These are phyloP conservation scores for Talaromyces ruber DNA, from an alignment of 495 filamentous ascomycete genomes.

Conservation along the genomic window DNA sequence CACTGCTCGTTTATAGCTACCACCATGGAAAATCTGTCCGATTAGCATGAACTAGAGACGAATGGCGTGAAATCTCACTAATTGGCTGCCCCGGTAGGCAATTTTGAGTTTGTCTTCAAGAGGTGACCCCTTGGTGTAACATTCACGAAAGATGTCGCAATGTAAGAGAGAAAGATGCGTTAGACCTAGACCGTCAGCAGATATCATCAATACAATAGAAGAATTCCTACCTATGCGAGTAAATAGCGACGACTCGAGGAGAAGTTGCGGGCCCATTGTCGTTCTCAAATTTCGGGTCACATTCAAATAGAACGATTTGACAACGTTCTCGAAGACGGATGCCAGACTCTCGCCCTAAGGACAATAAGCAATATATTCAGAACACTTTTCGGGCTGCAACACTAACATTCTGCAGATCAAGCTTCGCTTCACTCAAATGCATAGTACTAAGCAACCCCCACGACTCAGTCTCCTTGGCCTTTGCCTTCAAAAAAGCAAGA, in stretches of 20 bases:
- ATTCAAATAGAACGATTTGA: slow-evolving; percentile 74
- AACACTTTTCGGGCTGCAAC: not conserved
- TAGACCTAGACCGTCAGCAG: slow-evolving; percentile 33
- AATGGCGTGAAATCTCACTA: slow-evolving; percentile 27
- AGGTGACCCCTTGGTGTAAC: slow-evolving; percentile 53
- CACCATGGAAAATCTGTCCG: slow-evolving; percentile 47
- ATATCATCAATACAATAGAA: not conserved
- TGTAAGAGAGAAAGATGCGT: slow-evolving; percentile 56
- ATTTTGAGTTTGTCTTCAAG: slow-evolving; percentile 72
- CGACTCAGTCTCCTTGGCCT: slow-evolving; percentile 82
- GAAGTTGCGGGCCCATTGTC: slow-evolving; percentile 63
- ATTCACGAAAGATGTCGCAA: slow-evolving; percentile 70
- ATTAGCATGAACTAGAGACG: slow-evolving; percentile 10
- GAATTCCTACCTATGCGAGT: slow-evolving; percentile 57
- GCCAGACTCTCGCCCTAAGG: slow-evolving; percentile 70
- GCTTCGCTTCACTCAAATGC: slow-evolving; percentile 67
- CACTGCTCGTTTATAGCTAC: slow-evolving; percentile 65
- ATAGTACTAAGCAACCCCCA: slow-evolving; percentile 81
- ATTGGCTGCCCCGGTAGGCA: slow-evolving; percentile 47
- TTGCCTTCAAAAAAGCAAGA: slow-evolving; percentile 74
- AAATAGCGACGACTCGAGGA: slow-evolving; percentile 65
- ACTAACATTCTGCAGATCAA: slow-evolving; percentile 17
- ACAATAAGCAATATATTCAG: slow-evolving; percentile 1
- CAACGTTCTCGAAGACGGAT: slow-evolving; percentile 65
- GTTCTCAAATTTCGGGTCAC: slow-evolving; percentile 64